A percentile compares a stretch with the other conserved stretches of the same genome.
Evolutionary conservation across 139 green algal genomes (phyloP).

Genomic region (Astrephomene gubernaculifera): DNA sequence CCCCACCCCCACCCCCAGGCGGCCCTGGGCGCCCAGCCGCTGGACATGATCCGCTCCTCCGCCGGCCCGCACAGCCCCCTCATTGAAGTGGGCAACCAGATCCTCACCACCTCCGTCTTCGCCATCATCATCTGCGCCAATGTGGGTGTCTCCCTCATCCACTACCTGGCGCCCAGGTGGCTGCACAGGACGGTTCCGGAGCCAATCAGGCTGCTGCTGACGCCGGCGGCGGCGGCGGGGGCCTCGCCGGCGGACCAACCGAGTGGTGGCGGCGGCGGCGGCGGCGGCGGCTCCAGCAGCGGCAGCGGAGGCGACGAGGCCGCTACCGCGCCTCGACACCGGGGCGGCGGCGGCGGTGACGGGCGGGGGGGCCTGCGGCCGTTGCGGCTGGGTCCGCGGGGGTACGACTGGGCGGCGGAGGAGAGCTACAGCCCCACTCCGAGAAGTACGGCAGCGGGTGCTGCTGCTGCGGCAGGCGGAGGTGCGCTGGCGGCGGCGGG

Average conservation of each 20-base stretch:
- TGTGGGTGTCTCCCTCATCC: conserved; percentile 54
- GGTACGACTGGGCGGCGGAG: conserved; percentile 13
- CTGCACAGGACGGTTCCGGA: background rate
- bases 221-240: background rate
- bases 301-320: background rate
- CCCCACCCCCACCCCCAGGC: no score
- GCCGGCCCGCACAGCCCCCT: conserved; percentile 33
- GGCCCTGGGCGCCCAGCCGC: conserved; percentile 64
- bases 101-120: conserved; percentile 76
- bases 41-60: conserved; percentile 60
- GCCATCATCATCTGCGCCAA: conserved; percentile 82
- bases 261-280: background rate
- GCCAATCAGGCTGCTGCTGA: background rate
- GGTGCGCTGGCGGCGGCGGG: background rate
- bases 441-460: no score
- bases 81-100: conserved; percentile 63
- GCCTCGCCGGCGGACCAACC: background rate
- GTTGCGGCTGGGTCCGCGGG: conserved; percentile 8
- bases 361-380: background rate
- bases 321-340: no score
- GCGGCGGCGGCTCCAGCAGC: background rate
- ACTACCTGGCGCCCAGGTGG: conserved; percentile 24
- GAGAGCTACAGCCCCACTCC: conserved; percentile 39
- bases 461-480: background rate
- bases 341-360: background rate